Evolutionary conservation across 2,329 filamentous ascomycete genomes (phyloP).

Genomic region (Trichoderma citrinoviride): DNA sequence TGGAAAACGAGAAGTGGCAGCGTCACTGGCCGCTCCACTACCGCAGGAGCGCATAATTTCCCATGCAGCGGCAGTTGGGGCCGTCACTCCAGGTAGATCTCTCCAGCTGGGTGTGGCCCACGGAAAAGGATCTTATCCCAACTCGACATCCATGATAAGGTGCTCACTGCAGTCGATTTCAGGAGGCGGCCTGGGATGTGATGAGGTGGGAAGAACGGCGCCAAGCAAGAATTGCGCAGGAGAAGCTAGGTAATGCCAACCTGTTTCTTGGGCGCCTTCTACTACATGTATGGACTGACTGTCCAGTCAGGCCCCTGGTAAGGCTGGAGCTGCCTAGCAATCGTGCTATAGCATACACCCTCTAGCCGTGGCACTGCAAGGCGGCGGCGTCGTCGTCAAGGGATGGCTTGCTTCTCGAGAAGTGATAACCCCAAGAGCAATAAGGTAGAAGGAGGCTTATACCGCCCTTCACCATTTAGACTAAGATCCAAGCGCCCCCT

Average conservation of each 20-base stretch:
- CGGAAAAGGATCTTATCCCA: background rate
- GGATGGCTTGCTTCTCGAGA: background rate
- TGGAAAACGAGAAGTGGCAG: background rate
- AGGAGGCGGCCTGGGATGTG: background rate
- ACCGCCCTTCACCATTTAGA: background rate
- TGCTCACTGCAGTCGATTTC: constrained; percentile 6
- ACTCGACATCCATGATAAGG: background rate
- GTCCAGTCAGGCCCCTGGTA: background rate
- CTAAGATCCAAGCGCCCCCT: background rate
- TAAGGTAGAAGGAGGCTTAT: background rate
- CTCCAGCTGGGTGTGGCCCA: background rate
- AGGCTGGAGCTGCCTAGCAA: constrained; percentile 13
- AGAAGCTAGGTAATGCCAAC: background rate
- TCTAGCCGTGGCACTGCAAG: background rate
- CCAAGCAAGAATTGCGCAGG: background rate
- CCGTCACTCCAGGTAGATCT: background rate
- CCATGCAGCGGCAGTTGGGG: constrained; percentile 6
- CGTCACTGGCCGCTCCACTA: background rate
- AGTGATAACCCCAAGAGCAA: background rate
- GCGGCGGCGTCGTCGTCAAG: background rate
- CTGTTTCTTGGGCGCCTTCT: background rate
- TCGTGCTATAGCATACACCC: background rate
- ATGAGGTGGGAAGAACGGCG: background rate
- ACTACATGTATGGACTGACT: background rate
- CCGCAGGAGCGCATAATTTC: constrained; percentile 3